phyloP scores from a whole-genome alignment of 805 yeast genomes.

The Pichia occidentalis region DNA sequence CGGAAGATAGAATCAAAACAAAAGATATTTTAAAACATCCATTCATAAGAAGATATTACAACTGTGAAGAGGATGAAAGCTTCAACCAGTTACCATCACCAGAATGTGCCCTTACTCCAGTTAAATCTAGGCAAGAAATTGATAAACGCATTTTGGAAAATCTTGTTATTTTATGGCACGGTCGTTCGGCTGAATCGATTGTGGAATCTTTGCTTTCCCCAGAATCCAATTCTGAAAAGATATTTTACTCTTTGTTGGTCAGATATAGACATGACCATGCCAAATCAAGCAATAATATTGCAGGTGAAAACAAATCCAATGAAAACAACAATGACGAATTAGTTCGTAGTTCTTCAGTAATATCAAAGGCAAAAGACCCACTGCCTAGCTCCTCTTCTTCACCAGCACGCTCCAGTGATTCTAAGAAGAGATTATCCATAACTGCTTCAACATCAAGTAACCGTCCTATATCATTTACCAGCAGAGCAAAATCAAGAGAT shows the following conservation, averaged over 20 bases:
- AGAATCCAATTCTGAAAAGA: slow-evolving; percentile 32
- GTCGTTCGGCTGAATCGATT: slow-evolving; percentile 36
- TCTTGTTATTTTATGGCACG: slow-evolving; percentile 53
- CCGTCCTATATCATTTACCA: slow-evolving; percentile 42
- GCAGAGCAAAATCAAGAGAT: slow-evolving; percentile 17
- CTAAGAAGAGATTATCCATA: slow-evolving; percentile 34
- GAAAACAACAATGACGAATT: slow-evolving; percentile 17
- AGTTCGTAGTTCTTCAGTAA: slow-evolving; percentile 28
- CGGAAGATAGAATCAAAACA: slow-evolving; percentile 71
- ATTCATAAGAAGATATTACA: slow-evolving; percentile 65
- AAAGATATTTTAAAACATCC: slow-evolving; percentile 77
- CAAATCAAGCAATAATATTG: slow-evolving; percentile 1
- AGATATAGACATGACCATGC: slow-evolving; percentile 33
- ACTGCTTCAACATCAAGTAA: slow-evolving; percentile 42
- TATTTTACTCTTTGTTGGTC: slow-evolving; percentile 31
- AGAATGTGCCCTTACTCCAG: slow-evolving; percentile 44
- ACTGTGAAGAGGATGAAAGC: slow-evolving; percentile 32
- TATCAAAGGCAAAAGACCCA: slow-evolving; percentile 24
- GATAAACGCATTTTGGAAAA: slow-evolving; percentile 49
- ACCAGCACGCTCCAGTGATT: slow-evolving; percentile 2
- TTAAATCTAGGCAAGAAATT: slow-evolving; percentile 38
- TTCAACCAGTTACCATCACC: slow-evolving; percentile 46
- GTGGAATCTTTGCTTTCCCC: slow-evolving; percentile 24
- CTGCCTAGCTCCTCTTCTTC: slow-evolving; percentile 7
- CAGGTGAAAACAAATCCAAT: slow-evolving; percentile 11